Percentiles rank a stretch among this genome's conserved stretches.
phyloP scores from a whole-genome alignment of 169 alveolate genomes.

The Eimeria maxima region DNA sequence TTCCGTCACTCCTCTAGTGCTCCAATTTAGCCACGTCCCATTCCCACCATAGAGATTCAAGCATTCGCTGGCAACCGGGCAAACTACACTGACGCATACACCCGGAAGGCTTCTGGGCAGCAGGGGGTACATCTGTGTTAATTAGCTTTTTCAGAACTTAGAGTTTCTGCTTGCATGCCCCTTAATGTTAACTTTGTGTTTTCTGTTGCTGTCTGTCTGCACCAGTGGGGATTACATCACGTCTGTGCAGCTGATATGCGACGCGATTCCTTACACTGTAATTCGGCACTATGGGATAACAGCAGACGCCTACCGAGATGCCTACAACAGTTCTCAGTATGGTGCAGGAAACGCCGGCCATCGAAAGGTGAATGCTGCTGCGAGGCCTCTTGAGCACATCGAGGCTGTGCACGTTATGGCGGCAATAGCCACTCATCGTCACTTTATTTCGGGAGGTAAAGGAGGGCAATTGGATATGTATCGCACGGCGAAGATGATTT shows the following conservation, averaged over 20 bases:
- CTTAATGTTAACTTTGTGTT: neutral
- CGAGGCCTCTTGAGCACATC: slow-evolving; percentile 20
- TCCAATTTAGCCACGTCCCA: neutral
- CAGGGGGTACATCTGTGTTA: neutral
- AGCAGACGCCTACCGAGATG: slow-evolving; percentile 34
- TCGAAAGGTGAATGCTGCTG: neutral
- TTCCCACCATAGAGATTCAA: neutral
- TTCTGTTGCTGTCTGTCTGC: neutral
- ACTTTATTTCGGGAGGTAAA: slow-evolving; percentile 92
- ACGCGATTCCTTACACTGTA: slow-evolving; percentile 94
- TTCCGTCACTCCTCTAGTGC: neutral
- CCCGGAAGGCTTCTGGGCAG: neutral
- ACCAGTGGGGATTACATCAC: slow-evolving; percentile 93
- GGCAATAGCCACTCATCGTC: slow-evolving; percentile 90
- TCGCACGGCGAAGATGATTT: slow-evolving; percentile 96
- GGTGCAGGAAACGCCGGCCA: neutral
- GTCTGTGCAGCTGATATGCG: slow-evolving; percentile 97
- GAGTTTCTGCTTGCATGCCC: too few species aligned
- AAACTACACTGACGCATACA: neutral
- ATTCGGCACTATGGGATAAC: slow-evolving; percentile 85
- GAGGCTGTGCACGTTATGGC: slow-evolving; percentile 87
- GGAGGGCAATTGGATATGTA: slow-evolving; percentile 98
- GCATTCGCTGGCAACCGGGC: neutral
- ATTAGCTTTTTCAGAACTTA: neutral
- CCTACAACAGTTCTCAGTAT: neutral